phyloP scores from a whole-genome alignment of 805 yeast genomes.

The Candida ascalaphidarum region DNA sequence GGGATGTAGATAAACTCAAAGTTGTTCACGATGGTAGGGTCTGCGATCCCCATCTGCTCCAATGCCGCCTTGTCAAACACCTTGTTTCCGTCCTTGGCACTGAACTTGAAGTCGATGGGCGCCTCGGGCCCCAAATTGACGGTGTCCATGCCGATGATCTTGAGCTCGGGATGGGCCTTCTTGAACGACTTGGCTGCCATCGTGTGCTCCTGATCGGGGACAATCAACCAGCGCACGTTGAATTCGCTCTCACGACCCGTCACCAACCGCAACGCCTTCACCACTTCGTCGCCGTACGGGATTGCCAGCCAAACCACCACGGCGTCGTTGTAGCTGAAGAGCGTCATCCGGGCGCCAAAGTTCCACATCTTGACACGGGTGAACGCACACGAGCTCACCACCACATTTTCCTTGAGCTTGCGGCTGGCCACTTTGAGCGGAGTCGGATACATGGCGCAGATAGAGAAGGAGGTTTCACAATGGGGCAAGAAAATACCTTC shows the following conservation, averaged over 20 bases:
- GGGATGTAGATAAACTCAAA: conserved; percentile 53
- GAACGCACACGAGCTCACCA: conserved; percentile 29
- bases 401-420: conserved; percentile 23
- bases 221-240: conserved; percentile 41
- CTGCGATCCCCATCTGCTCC: conserved; percentile 24
- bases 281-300: conserved; percentile 43
- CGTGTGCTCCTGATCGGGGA: conserved; percentile 61
- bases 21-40: conserved; percentile 27
- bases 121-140: conserved; percentile 20
- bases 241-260: conserved; percentile 23
- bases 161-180: conserved; percentile 38
- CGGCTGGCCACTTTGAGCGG: conserved; percentile 23
- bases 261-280: conserved; percentile 25
- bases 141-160: conserved; percentile 46
- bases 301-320: conserved; percentile 50
- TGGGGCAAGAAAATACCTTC: too few species aligned
- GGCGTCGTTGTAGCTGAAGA: conserved; percentile 11
- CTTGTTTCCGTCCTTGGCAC: conserved; percentile 25
- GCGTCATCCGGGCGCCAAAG: conserved; percentile 36
- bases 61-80: conserved; percentile 15
- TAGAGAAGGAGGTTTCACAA: too few species aligned
- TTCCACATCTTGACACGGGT: conserved; percentile 19
- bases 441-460: conserved; percentile 21
- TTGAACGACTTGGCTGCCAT: conserved; percentile 51
- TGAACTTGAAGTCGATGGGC: conserved; percentile 33